A percentile compares a stretch with the other conserved stretches of the same genome.
Evolutionary conservation across 2,329 filamentous ascomycete species (phyloP).

Genomic region (Colletotrichum noveboracense): DNA sequence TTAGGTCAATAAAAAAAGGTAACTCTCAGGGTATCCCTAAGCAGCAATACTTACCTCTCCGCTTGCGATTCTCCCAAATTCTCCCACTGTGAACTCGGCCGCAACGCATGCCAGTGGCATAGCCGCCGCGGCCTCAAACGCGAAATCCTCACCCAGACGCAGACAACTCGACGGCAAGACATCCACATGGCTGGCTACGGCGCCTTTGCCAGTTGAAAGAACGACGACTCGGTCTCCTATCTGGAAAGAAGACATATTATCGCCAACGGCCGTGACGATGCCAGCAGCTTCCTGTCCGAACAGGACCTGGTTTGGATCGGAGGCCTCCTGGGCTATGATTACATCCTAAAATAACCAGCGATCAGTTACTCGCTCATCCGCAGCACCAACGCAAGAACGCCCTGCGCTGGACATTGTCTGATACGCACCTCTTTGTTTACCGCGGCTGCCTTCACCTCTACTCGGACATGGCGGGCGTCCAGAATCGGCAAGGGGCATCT

Average conservation of each 20-base stretch:
- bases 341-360: background rate
- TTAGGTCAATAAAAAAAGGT: background rate
- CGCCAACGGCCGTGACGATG: background rate
- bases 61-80: background rate
- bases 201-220: background rate
- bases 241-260: background rate
- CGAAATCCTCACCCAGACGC: background rate
- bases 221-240: background rate
- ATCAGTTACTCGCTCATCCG: background rate
- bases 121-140: background rate
- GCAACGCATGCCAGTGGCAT: background rate
- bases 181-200: background rate
- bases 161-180: background rate
- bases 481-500: background rate
- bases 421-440: background rate
- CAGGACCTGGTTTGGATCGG: background rate
- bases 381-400: rapidly evolving
- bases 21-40: background rate
- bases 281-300: background rate
- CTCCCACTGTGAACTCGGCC: background rate
- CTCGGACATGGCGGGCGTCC: background rate
- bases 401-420: background rate
- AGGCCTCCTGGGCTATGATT: background rate
- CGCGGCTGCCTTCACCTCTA: background rate
- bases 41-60: background rate